Percentiles rank a stretch among this genome's conserved stretches.
These are phyloP conservation scores for Gloeophyllum trabeum DNA, from an alignment of 768 basidiomycete species.

Conservation along the genomic window DNA sequence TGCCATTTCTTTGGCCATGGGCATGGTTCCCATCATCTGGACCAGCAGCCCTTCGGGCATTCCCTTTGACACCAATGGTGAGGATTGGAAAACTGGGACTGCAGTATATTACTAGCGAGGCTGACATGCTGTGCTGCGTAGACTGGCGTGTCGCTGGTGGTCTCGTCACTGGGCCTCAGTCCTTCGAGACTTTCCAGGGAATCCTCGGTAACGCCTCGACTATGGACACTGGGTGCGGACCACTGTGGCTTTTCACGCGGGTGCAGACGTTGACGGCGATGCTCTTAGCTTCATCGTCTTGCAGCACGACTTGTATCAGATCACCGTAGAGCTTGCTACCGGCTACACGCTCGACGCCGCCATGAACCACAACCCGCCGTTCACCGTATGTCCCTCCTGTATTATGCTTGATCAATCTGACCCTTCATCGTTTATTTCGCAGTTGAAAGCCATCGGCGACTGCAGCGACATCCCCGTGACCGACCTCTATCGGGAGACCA, in stretches of 20 bases:
- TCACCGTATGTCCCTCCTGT: constrained; percentile 35
- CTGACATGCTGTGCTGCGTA: constrained; percentile 13
- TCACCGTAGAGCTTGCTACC: constrained; percentile 83
- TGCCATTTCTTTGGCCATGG: constrained; percentile 85
- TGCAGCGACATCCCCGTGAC: constrained; percentile 55
- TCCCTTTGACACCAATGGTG: constrained; percentile 67
- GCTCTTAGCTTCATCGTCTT: constrained; percentile 79
- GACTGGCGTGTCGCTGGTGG: constrained; percentile 89
- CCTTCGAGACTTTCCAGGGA: constrained; percentile 55
- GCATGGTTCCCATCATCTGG: constrained; percentile 87
- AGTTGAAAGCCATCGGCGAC: constrained; percentile 68
- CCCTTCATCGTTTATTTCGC: neutral
- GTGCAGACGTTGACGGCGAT: too few relatives aligned
- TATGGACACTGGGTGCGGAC: constrained; percentile 44
- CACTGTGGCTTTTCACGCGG: constrained; percentile 5
- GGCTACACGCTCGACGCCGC: constrained; percentile 81
- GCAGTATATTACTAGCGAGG: neutral
- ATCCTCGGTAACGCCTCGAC: constrained; percentile 63
- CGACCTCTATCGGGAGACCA: constrained; percentile 81
- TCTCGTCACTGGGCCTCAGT: constrained; percentile 47
- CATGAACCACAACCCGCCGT: constrained; percentile 46
- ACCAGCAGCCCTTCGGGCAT: constrained; percentile 45
- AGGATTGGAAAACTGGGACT: constrained; percentile 5
- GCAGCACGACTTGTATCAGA: constrained; percentile 75
- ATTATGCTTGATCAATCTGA: neutral